Base-by-base conservation (phyloP, 179 eudicot genomes). In the Carnegiea gigantea region DNA sequence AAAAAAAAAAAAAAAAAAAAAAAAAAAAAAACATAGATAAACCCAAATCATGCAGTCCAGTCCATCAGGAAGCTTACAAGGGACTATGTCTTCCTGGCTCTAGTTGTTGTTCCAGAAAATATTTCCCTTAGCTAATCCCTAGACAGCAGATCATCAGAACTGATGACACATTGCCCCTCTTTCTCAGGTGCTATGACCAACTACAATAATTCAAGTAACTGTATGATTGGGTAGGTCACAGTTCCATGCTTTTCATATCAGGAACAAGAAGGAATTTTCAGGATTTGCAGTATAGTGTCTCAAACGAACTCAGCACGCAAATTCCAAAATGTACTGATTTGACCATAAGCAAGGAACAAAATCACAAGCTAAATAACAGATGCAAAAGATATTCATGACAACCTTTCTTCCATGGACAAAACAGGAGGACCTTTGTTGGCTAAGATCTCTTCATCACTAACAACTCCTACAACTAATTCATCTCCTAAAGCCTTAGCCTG, bases 361-460 rank as follows among this genome's bases (percentile, higher is more conserved):
- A 77, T 49, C 43, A 71, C 38, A 76, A 28, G 14, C 53, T 40
- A 71, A 72, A n/a, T 11, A 60, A 30, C 23, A 38, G 67, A 40
- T 33, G 57, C 6, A 76, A n/a, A 36, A 44, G 51, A 57, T n/a
- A 60, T 40, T 30, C 54, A 70, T 62, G 62, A 36, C 13, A 87
- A 96, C 99, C 99, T 96, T 81, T 94, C 99, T 80, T 91, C 92
- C 95, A 94, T 90, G 46, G 96, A 88, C 83, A 94, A 86, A 74
- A 96, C 98, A 51, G 99, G 98, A 44, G 98, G 99, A 26, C 97
- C 99, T 85, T 95, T 95, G 82, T 91, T 92, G 81, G 95, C 90
- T 84, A 92, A 67, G 71, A 96, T 94, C 82, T 92, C 97, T 86
- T 94, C 98, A 86, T 96, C 99, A 73, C 98, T 92, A 62, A 94